phyloP scores from a whole-genome alignment of 2,329 filamentous ascomycete species.

The Alternaria consortialis region DNA sequence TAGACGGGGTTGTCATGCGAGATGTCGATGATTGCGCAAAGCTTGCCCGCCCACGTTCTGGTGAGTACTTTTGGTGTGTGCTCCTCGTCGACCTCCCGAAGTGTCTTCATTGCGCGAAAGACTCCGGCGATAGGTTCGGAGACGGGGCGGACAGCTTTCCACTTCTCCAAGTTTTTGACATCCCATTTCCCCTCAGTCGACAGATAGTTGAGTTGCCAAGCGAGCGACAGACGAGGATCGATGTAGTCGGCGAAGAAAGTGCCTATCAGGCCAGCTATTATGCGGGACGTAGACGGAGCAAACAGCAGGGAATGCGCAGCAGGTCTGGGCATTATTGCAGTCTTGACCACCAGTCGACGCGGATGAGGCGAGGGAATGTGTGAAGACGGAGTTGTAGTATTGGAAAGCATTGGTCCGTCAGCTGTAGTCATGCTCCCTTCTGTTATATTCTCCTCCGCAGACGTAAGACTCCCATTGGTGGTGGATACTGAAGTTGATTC shows the following conservation, averaged over 20 bases:
- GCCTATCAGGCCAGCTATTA: constrained; percentile 81
- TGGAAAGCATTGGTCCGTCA: constrained; percentile 17
- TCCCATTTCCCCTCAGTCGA: constrained; percentile 96
- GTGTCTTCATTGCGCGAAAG: constrained; percentile 91
- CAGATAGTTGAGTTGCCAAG: constrained; percentile 91
- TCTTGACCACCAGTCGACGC: constrained; percentile 65
- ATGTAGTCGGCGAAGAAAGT: constrained; percentile 80
- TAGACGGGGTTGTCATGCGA: constrained; percentile 91
- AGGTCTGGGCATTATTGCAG: constrained; percentile 75
- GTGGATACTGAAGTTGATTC: constrained; percentile 30
- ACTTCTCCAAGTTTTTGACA: constrained; percentile 94
- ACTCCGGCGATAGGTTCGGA: constrained; percentile 79
- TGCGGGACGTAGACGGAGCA: constrained; percentile 76
- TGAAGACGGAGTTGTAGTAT: constrained; percentile 8
- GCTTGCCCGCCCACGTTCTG: constrained; percentile 69
- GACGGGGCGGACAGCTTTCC: constrained; percentile 81
- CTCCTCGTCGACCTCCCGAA: constrained; percentile 84
- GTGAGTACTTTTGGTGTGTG: constrained; percentile 82
- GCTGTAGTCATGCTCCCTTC: constrained; percentile 28
- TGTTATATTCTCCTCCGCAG: constrained; percentile 47
- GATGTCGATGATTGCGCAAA: constrained; percentile 87
- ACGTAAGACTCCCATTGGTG: constrained; percentile 24
- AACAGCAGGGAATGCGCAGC: constrained; percentile 88
- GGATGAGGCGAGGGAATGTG: constrained; percentile 34
- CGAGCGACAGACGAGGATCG: constrained; percentile 79